Base-by-base conservation (phyloP, 2,329 filamentous ascomycete genomes). In the Ophiostoma sp. region DNA sequence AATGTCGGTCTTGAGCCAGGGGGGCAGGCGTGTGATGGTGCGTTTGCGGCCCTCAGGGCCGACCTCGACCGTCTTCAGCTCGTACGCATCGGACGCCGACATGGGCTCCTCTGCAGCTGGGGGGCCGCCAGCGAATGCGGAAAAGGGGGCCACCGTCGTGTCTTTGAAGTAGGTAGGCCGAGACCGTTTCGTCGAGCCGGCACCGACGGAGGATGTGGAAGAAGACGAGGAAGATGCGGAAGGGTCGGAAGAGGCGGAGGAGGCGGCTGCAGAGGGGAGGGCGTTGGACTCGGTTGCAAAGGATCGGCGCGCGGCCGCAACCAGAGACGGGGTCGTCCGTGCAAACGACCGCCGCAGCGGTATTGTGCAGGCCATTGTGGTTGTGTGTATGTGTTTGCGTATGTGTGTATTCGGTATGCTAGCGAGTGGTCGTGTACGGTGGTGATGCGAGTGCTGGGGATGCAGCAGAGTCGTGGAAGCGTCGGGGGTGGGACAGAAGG, bases 1-100 rank as follows among this genome's bases (percentile, higher is more conserved):
- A 68, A 99, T 95, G 1, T 93, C 91, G 36, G 94, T 99, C 84
- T 98, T 97, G 72, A 99, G 86, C 95, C 95, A 99, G 73, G 89
- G 86, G 27, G 95, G 95, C 65, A 99, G 82, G 64, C 95, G 88
- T 14, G 87, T 89, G 74, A 89, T 86, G 73, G 86, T 87, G 72
- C 81, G 82, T 76, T 87, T 85, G 76, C 83, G 85, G 70, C 86
- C 86, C 41, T 82, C 82, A 27, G 87, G 87, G 49, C 87, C 87
- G 73, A 89, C 87, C 75, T 88, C 82, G 72, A 85, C 87, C 52
- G 87, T 89, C 72, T 83, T 82, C 58, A 88, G 80, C 68, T 83
- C 81, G 76, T 87, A 87, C 5, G 86, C 85, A 67, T 89, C 86
- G 72, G 79, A 76, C 6, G 80, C 74, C 0, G 83, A 73, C 5